Base-by-base conservation (phyloP, 805 yeast genomes). In the Lachancea mirantina region DNA sequence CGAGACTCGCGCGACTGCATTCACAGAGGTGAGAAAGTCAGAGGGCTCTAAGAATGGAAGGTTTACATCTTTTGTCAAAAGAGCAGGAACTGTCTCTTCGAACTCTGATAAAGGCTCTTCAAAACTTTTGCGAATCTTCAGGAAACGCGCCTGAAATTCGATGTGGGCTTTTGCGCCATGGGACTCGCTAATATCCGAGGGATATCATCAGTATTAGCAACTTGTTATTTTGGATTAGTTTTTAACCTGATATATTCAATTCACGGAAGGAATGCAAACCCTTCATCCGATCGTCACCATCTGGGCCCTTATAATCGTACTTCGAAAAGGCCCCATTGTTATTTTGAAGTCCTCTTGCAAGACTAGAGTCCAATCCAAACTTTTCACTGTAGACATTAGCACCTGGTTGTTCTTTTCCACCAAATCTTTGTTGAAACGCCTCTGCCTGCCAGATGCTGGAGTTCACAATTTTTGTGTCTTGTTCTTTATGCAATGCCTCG, bases 381-480 rank as follows among this genome's bases (percentile, higher is more conserved):
- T 42, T 28, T 16, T 29, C 39, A 14, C 33, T 26, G 21, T 40
- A 43, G 6, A 29, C 15, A 26, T 46, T 46, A 4, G 23, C n/a
- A 10, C 19, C 14, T 32, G 31, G 18, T 10, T 28, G 15, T 25
- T 36, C 19, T 15, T 13, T 14, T 3, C 19, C 8, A 4, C 18
- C 19, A n/a, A 13, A 22, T n/a, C 10, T 25, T 4, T 19, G 9
- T 11, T 20, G 18, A 14, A 23, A 19, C 8, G 45, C 44, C n/a
- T n/a, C n/a, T 22, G 41, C 29, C 38, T 41, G 42, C 55, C 52
- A 50, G 32, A 43, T 41, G 23, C 44, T 45, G 14, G 46, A 50
- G 28, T 44, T 43, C 16, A 47, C 31, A 21, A 42, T 46, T 4
- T 53, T 44, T 11, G 54, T 44, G 11, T 46, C 40, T 15, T 54